Evolutionary conservation across 1,284 basidiomycete genomes (phyloP), one percentile per base, ranked within the genome.

Genomic region (Rhodotorula sp.): DNA sequence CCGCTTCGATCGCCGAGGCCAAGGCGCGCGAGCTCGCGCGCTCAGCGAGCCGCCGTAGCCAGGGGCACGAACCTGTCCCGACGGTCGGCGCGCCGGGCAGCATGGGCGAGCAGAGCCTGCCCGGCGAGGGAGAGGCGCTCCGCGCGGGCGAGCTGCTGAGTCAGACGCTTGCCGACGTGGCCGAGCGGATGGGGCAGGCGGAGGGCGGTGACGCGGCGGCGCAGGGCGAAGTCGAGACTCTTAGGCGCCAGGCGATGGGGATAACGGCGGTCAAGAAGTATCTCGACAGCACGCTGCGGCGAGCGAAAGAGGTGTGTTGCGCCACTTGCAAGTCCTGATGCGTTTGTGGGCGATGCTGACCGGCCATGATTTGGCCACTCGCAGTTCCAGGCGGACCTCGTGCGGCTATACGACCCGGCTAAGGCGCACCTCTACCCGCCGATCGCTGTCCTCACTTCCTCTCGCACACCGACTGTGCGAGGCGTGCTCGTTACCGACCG

Each of bases 401-500:
- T 71, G 52, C 45, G 54, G 7, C 69, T 71, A 3, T 81, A 79
- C 66, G 74, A 78, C 57, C 64, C 68, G 0, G 52, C 65, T 25
- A 74, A 74, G 52, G 27, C 59, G 13, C 55, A 73, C 57, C 56
- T 66, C 1, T 81, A 81, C 66, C 81, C 81, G n/a, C 80, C 80
- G 9, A 59, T 81, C 19, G 72, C 78, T 44, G 65, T 81, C 34
- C 48, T 81, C 17, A 77, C 79, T 4, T 78, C 77, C 1, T 75
- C 73, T 21, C 72, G 78, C 23, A 79, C 80, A 13, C 77, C 81
- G 1, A 79, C 80, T 4, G 80, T 80, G 0, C 75, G 79, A 12
- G 80, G 80, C 0, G 77, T 78, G 10, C 63, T 81, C 5, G 77
- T 80, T 1, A 54, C 64, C 10, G 59, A 53, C 1, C 50, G 66